These are phyloP conservation scores for Vitis hybrid DNA, from an alignment of 177 flowering plant species.

Conservation along the genomic window DNA sequence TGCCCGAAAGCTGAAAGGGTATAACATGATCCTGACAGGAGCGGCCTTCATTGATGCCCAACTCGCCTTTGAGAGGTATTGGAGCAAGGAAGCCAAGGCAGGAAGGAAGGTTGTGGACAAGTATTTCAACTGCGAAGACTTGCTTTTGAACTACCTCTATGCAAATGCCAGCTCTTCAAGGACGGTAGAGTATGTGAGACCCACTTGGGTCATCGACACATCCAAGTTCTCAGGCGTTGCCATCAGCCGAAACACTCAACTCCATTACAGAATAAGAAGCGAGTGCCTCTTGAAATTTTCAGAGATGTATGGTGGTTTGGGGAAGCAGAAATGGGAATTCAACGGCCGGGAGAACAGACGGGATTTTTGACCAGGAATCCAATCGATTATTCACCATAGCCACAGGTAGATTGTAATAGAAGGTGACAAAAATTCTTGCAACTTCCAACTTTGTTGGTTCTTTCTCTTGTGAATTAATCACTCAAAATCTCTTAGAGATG, in stretches of 20 bases:
- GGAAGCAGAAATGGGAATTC: slow-evolving; percentile 57
- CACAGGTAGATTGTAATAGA: too few species aligned
- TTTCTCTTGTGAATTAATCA: too few species aligned
- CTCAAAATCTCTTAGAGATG: too few species aligned
- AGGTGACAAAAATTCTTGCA: too few species aligned
- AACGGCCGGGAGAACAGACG: slow-evolving; percentile 68
- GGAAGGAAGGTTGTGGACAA: slow-evolving; percentile 77
- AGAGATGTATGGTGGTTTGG: slow-evolving; percentile 68
- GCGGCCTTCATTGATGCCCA: slow-evolving; percentile 78
- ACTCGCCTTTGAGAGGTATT: slow-evolving; percentile 68
- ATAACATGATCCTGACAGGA: slow-evolving; percentile 89
- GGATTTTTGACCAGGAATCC: slow-evolving; percentile 56
- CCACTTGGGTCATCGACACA: slow-evolving; percentile 85
- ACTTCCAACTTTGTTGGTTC: too few species aligned
- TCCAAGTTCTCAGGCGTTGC: slow-evolving; percentile 85
- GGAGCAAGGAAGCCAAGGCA: slow-evolving; percentile 63
- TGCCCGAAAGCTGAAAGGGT: slow-evolving; percentile 68
- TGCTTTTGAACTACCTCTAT: slow-evolving; percentile 78
- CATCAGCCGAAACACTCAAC: slow-evolving; percentile 76
- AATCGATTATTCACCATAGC: too few species aligned
- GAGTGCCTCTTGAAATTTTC: slow-evolving; percentile 68
- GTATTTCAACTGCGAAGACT: slow-evolving; percentile 88
- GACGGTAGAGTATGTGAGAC: slow-evolving; percentile 83
- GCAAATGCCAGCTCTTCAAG: slow-evolving; percentile 69
- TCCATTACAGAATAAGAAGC: slow-evolving; percentile 70